These are phyloP conservation scores for Canavalia ensiformis DNA, from an alignment of 306 rosid genomes.

Conservation along the genomic window DNA sequence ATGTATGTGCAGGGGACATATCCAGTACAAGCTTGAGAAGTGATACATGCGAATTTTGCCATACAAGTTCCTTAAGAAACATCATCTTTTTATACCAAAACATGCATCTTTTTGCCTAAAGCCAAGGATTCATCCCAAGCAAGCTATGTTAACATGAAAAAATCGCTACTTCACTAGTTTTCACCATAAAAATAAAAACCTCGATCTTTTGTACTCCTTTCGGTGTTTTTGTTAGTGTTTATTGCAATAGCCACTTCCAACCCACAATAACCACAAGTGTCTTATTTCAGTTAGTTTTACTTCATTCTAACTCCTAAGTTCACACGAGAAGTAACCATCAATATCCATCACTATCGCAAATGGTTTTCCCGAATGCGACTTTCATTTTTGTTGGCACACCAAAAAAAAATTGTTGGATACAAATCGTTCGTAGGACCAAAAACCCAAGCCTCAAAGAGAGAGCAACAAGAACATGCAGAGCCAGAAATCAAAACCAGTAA, in stretches of 20 bases:
- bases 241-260: conserved; percentile 16
- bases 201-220: background rate
- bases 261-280: background rate
- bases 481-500: conserved; percentile 5
- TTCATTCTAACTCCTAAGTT: conserved; percentile 5
- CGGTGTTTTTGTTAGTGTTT: background rate
- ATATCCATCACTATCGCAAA: background rate
- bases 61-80: background rate
- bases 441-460: background rate
- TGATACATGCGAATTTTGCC: background rate
- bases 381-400: background rate
- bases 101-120: background rate
- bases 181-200: conserved; percentile 1
- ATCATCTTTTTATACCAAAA: background rate
- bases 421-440: conserved; percentile 10
- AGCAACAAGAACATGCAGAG: background rate
- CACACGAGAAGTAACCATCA: background rate
- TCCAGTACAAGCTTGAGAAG: background rate
- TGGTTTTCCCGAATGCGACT: conserved; percentile 5
- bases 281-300: conserved; percentile 25
- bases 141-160: background rate
- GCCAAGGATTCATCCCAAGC: background rate
- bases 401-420: background rate
- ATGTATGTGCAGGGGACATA: background rate
- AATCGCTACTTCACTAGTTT: background rate